Percentiles rank a stretch among this genome's conserved stretches.
Conservation (phyloP, 2,329 filamentous ascomycete species). For the Aspergillus calidoustus region DNA sequence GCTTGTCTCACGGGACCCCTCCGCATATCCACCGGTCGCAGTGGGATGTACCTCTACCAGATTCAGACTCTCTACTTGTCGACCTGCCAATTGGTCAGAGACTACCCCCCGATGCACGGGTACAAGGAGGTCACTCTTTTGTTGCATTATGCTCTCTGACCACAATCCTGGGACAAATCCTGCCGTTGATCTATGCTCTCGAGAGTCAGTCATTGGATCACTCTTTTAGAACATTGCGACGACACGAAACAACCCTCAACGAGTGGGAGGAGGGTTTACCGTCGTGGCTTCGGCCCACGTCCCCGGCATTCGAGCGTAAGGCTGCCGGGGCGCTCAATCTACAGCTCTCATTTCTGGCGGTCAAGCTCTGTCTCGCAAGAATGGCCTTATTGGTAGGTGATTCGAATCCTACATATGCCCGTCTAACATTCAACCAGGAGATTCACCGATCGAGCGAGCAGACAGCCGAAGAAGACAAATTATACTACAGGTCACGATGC, state of each 20-base stretch:
- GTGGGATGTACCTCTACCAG: conserved; percentile 13
- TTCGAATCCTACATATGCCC: background rate
- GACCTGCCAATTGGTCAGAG: background rate
- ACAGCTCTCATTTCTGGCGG: conserved; percentile 12
- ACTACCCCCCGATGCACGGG: background rate
- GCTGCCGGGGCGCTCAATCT: conserved; percentile 9
- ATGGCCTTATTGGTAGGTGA: conserved; percentile 3
- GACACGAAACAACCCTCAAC: conserved; percentile 12
- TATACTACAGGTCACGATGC: conserved; percentile 11
- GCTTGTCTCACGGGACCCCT: conserved; percentile 12
- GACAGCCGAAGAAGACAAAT: conserved; percentile 4
- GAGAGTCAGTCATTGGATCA: background rate
- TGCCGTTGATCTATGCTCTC: conserved; percentile 12
- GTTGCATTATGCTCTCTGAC: conserved; percentile 12
- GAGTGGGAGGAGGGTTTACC: conserved; percentile 14
- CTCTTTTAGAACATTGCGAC: conserved; percentile 8
- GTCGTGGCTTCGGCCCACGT: conserved; percentile 7
- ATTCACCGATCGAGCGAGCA: conserved; percentile 7
- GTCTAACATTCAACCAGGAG: background rate
- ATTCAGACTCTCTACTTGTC: conserved; percentile 6
- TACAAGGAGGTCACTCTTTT: conserved; percentile 9
- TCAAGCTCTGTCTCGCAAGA: conserved; percentile 14
- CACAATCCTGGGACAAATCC: conserved; percentile 7
- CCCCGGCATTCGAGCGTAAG: conserved; percentile 7
- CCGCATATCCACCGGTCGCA: conserved; percentile 10